Evolutionary conservation across 2,329 filamentous ascomycete species (phyloP), one percentile per base, ranked within the genome.

Genomic region (Penicillium sclerotiorum): DNA sequence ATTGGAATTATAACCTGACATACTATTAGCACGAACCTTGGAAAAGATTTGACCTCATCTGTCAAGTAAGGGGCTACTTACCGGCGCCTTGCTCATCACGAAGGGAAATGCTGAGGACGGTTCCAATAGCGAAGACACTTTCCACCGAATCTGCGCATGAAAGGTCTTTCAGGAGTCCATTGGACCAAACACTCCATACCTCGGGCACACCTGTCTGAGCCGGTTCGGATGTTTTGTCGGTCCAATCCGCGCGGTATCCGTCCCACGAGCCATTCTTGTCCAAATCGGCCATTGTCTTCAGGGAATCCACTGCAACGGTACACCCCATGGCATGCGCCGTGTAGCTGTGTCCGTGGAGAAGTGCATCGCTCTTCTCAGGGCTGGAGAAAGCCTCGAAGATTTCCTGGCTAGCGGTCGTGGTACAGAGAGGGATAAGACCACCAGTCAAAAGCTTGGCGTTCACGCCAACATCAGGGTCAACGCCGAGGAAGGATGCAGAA

Each of bases 381-480:
- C 86, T 85, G 11, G 82, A 73, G 63, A 95, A 95, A 0, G 83
- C 82, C 1, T 82, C 64, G 68, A 91, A 94, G 38, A 95, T 86
- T 50, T 78, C 79, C 50, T 90, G 77, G 28, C 87, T 90, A 0
- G 90, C 88, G 4, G 89, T 73, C 0, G 90, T 95, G 0, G 85
- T 81, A 61, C 87, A 90, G 0, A 95, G 80, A 0, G 90, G 90
- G 0, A 95, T 73, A 0, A 94, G 72, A 0, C 90, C 90, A 1
- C 90, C 90, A 0, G 90, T 95, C 2, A 95, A 78, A 0, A 95
- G 79, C 67, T 95, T 95, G 5, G 90, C 90, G 61, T 95, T 87
- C 0, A 91, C 87, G 0, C 85, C 85, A 39, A 95, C 86, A 60
- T 95, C 90, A 0, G 90, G 81, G 25, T 89, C 70, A 0, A 83